These are phyloP conservation scores for Pseudogymnoascus sp. DNA, from an alignment of 2,329 filamentous ascomycete species.

Conservation along the genomic window DNA sequence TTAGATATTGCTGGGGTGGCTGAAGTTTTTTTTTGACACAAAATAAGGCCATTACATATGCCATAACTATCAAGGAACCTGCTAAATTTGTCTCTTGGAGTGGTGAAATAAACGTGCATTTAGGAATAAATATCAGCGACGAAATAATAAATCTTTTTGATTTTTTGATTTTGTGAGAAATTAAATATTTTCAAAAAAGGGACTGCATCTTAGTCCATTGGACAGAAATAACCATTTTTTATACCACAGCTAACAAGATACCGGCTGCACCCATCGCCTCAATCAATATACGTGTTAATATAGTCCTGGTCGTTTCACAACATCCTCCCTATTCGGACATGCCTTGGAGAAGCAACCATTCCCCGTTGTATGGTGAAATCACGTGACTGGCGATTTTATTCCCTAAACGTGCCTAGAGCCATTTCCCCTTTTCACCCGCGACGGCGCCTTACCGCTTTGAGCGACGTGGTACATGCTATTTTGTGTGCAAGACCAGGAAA, in stretches of 20 bases:
- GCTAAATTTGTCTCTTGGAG: too few species aligned
- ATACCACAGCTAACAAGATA: not conserved
- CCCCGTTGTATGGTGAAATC: not conserved
- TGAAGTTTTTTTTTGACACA: too few species aligned
- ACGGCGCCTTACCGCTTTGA: not conserved
- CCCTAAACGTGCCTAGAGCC: constrained; percentile 2
- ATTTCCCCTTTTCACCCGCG: constrained; percentile 6
- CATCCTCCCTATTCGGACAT: not conserved
- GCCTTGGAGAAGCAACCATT: not conserved
- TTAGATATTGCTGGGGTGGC: too few species aligned
- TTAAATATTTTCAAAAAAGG: not conserved
- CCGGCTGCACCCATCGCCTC: not conserved
- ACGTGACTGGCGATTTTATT: not conserved
- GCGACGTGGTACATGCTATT: not conserved
- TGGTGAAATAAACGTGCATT: too few species aligned
- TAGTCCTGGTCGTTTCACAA: not conserved
- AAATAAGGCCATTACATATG: too few species aligned
- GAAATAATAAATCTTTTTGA: too few species aligned
- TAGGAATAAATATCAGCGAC: too few species aligned
- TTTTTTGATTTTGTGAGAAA: not conserved
- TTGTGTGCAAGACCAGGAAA: not conserved
- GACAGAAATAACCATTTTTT: not conserved
- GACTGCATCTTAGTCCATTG: not conserved
- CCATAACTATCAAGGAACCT: too few species aligned
- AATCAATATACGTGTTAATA: not conserved